phyloP scores from a whole-genome alignment of 2,329 filamentous ascomycete genomes.

The Aspergillus uvarum region DNA sequence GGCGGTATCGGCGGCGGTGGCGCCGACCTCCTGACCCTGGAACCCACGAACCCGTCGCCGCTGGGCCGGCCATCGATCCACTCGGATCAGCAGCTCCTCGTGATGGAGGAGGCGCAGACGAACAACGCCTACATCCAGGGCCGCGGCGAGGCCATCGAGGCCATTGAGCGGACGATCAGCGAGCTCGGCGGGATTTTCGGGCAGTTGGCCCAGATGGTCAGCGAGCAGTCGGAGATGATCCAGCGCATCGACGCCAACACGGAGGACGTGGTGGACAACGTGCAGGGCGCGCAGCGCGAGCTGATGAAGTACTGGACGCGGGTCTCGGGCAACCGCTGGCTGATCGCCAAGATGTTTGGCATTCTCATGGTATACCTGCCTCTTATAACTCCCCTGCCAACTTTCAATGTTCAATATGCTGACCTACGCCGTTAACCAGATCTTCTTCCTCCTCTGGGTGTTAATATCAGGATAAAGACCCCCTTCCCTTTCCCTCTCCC shows the following conservation, averaged over 20 bases:
- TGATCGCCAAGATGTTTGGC: constrained; percentile 78
- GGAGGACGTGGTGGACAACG: constrained; percentile 96
- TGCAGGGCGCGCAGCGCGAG: constrained; percentile 93
- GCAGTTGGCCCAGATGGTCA: constrained; percentile 93
- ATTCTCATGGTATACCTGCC: constrained; percentile 90
- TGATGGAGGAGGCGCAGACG: constrained; percentile 89
- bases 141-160: constrained; percentile 91
- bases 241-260: constrained; percentile 96
- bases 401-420: no score
- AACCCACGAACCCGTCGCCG: constrained; percentile 60
- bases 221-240: constrained; percentile 96
- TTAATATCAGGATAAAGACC: constrained; percentile 52
- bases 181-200: constrained; percentile 92
- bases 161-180: constrained; percentile 91
- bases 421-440: no score
- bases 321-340: constrained; percentile 91
- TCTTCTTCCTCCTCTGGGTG: constrained; percentile 80
- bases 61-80: constrained; percentile 52
- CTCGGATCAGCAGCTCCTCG: constrained; percentile 81
- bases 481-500: constrained; percentile 9
- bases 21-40: constrained; percentile 75
- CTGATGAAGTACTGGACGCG: constrained; percentile 95
- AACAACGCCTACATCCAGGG: constrained; percentile 89
- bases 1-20: constrained; percentile 33
- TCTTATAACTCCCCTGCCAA: no score